Evolutionary conservation across 2,329 filamentous ascomycete species (phyloP), one percentile per base, ranked within the genome.

Genomic region (Diplocarpon rosae): DNA sequence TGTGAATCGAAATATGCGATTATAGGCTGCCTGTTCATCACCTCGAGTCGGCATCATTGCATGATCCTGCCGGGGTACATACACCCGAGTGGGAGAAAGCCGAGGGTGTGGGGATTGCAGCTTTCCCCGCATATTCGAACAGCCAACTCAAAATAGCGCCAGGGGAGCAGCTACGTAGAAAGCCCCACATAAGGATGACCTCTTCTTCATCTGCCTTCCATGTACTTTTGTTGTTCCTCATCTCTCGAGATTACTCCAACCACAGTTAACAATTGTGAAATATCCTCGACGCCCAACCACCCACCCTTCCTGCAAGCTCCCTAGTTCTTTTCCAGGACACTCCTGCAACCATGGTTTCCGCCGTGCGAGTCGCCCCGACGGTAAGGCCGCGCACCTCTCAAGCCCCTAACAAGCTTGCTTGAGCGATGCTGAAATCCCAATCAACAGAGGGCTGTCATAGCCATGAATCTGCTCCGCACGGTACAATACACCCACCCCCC

Each of bases 401-500:
- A 13, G 33, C 13, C 16, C 16, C 12, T 32, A 33, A 9, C 30
- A 24, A 24, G 4, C 4, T 7, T 7, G 20, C 20, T 24, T 24
- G 8, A 13, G 3, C n/a, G 11, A 37, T 45, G 24, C 43, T 56
- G 46, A 42, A 56, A 28, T 42, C 4, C 13, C 11, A 3, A 10
- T 17, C 7, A 32, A 17, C 32, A 63, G 77, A 71, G 73, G 53
- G 75, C 78, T 27, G 70, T 73, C 37, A 71, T 80, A 53, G 85
- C 85, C 13, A 67, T 79, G 47, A 85, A 74, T 54, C 73, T 90
- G 39, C 79, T 96, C 39, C 81, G 85, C 43, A 89, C 90, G n/a
- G 79, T 98, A 44, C 90, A 94, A 64, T 93, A 83, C 63, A 83
- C 83, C 1, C 90, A 92, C 62, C 88, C 86, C 46, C 87, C 87